Percentiles rank a stretch among this genome's conserved stretches.
phyloP scores from a whole-genome alignment of 2,329 filamentous ascomycete species.

The Penicillium digitatum region DNA sequence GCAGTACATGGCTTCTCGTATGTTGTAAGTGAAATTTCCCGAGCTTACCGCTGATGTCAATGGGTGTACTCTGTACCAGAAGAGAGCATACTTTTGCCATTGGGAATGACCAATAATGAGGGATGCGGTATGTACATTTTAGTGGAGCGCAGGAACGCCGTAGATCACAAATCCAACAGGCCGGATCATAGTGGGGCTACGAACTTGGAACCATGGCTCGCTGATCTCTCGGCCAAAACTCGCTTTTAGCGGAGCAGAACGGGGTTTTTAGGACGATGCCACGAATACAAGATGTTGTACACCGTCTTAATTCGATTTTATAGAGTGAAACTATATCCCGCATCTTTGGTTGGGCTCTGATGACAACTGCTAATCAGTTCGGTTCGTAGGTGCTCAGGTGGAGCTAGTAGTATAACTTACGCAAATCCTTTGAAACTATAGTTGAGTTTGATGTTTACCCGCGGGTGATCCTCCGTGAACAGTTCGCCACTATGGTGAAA shows the following conservation, averaged over 20 bases:
- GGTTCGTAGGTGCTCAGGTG: not conserved
- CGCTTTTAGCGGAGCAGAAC: constrained; percentile 7
- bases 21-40: no score
- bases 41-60: not conserved
- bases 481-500: not conserved
- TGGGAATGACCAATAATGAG: not conserved
- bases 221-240: constrained; percentile 25
- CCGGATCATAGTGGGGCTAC: constrained; percentile 3
- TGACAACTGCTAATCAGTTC: not conserved
- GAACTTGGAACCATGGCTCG: constrained; percentile 13
- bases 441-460: not conserved
- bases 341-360: not conserved
- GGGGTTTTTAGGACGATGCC: not conserved
- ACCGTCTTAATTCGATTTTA: not conserved
- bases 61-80: not conserved
- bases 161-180: constrained; percentile 1
- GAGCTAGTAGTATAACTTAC: not conserved
- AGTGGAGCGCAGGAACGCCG: not conserved
- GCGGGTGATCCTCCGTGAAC: not conserved
- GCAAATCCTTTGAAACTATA: not conserved
- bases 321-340: not conserved
- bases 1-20: not conserved
- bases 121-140: not conserved
- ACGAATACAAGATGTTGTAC: not conserved
- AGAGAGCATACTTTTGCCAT: not conserved